phyloP scores from a whole-genome alignment of 495 filamentous ascomycete genomes.

The Podospora fimiseda region DNA sequence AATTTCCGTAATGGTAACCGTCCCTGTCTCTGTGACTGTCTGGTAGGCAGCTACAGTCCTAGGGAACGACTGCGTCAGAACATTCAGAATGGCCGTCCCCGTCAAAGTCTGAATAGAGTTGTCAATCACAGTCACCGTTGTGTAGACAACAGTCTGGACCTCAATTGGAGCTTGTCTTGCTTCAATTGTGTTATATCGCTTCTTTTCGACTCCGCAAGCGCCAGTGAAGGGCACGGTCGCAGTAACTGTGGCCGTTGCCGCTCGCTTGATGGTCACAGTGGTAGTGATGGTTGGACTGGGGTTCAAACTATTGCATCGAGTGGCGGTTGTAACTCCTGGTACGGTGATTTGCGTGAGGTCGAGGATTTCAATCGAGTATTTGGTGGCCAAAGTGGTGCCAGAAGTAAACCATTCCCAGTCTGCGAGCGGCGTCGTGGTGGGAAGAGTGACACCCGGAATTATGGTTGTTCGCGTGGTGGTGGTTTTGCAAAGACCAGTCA shows the following conservation, averaged over 20 bases:
- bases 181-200: neutral
- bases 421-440: conserved; percentile 5
- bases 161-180: neutral
- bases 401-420: conserved; percentile 37
- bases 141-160: conserved; percentile 12
- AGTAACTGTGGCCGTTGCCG: neutral
- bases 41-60: neutral
- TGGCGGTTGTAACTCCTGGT: neutral
- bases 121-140: conserved; percentile 9
- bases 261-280: neutral
- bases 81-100: conserved; percentile 14
- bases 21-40: neutral
- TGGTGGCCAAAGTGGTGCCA: conserved; percentile 1
- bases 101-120: conserved; percentile 8
- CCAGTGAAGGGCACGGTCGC: neutral
- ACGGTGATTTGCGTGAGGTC: neutral
- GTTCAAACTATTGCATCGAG: neutral
- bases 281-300: neutral
- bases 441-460: conserved; percentile 4
- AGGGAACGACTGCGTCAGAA: neutral
- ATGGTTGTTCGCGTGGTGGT: conserved; percentile 8
- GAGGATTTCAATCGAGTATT: conserved; percentile 1
- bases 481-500: conserved; percentile 5
- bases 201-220: neutral
- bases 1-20: neutral